Evolutionary conservation across 78 protist species (phyloP), one percentile per base, ranked within the genome.

Genomic region (Mastigamoeba balamuthi): DNA sequence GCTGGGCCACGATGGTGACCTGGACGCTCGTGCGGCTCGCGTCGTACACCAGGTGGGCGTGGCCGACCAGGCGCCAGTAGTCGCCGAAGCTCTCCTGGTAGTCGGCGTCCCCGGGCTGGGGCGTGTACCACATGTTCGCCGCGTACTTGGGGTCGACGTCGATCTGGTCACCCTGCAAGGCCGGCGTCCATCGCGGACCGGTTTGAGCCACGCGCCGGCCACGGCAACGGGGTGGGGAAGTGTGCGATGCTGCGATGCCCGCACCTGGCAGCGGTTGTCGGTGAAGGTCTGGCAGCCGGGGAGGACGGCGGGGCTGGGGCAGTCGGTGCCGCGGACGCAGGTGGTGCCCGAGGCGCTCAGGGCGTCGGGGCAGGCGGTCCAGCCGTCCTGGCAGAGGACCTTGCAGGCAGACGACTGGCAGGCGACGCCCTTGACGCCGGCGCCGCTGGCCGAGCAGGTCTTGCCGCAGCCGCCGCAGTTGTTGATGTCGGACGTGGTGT

Each of bases 251-350:
- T n/a, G n/a, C n/a, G n/a, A n/a, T n/a, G n/a, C n/a, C n/a, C n/a
- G n/a, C n/a, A 33, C 84, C n/a, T 23, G 9, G 43, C 84, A 79
- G 35, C 41, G 75, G 30, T 79, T 79, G 37, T 36, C 66, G 8
- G 17, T 9, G 76, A 43, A 79, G 33, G 58, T 39, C 29, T 79
- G 69, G 38, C 84, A 79, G 29, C 84, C 84, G 28, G 75, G 75
- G 1, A 79, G 73, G 38, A 27, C 38, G 10, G 41, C 43, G 4
- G 17, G 58, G 17, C 33, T 17, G 82, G 81, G 74, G 58, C 58
- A 48, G 58, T 17, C 17, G 17, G 33, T 48, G 17, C 58, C 58
- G 17, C 17, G 17, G 33, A 25, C 33, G 58, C 58, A 48, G 33
- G 17, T 48, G 58, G 58, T 48, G 17, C 58, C 58, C 17, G 17